These are phyloP conservation scores for Vicia villosa DNA, from an alignment of 306 rosid genomes.

Conservation along the genomic window DNA sequence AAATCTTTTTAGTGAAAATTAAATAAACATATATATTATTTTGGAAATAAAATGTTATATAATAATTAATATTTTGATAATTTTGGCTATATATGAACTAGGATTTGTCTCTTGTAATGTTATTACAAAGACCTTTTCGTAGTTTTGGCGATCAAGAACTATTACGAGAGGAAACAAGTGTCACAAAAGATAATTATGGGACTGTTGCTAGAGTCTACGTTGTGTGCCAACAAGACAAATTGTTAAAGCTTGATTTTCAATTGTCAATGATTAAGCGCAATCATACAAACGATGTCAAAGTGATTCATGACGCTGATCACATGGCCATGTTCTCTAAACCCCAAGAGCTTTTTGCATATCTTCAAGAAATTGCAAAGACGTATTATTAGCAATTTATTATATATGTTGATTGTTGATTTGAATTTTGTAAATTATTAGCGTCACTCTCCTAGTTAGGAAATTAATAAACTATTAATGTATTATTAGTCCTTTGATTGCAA, in stretches of 20 bases:
- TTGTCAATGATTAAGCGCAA: conserved; percentile 42
- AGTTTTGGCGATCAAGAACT: background rate
- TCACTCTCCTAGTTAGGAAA: no score
- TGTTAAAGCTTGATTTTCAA: conserved; percentile 25
- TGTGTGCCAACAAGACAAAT: conserved; percentile 40
- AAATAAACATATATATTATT: no score
- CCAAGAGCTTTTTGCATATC: conserved; percentile 28
- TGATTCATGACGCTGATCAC: conserved; percentile 48
- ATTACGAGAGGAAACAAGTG: background rate
- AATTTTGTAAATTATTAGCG: no score
- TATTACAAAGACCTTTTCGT: conserved; percentile 31
- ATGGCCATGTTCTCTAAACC: conserved; percentile 62
- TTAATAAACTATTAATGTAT: no score
- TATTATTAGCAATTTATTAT: conserved; percentile 10
- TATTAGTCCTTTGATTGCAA: no score
- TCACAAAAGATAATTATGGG: conserved; percentile 42
- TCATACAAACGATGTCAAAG: conserved; percentile 40
- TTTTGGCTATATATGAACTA: background rate
- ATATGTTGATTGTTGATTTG: background rate
- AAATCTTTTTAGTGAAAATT: no score
- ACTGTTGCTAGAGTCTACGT: conserved; percentile 44
- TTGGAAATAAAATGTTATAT: no score
- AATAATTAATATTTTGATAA: no score
- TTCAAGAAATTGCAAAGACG: conserved; percentile 36
- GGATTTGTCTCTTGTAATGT: conserved; percentile 44